Base-by-base conservation (phyloP, 306 rosid species). In the Pyrus bretschneideri region DNA sequence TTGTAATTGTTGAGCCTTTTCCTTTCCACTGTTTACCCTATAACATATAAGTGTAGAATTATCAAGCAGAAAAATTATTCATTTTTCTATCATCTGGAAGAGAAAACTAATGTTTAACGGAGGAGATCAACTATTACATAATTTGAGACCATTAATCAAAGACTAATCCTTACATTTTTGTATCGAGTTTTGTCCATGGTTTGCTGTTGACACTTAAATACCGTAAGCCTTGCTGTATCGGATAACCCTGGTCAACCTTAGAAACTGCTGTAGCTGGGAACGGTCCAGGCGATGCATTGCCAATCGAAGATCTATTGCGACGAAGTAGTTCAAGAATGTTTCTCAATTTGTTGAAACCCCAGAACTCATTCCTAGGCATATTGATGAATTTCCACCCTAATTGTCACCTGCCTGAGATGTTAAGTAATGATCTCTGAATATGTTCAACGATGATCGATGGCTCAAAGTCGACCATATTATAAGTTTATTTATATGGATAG, bases 321-420 rank as follows among this genome's bases (percentile, higher is more conserved):
- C 4, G 65, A 51, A 33, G 67, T 75, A 80, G 45, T 13, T 70
- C 58, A 60, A 88, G 72, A 79, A 82, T 70, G 63, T 67, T 79
- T 78, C 49, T 79, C 69, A 85, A 79, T 73, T 73, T 87, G 80
- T 27, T 61, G 57, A 68, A 70, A 35, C 69, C 63, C 88, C 79
- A 79, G 46, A 76, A 61, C 2, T 83, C 77, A 82, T 70, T 85
- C 55, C 71, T 64, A 40, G 85, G 72, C 90, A 85, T 85, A 58
- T 22, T 58, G 27, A 58, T 9, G 13, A 58, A 58, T 22, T 58
- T 58, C 14, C 63, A 10, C 63, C 30, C 63, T 54, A 54, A 54
- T 54, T 17, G 15, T 54, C 59, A 54, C 23, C 59, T 58, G 27
- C 23, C 11, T 58, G 30, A 58, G 63, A 58, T 8, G 27, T 9